These are phyloP conservation scores for Zygosaccharomyces pseudobailii DNA, from an alignment of 1,139 yeast genomes.

Conservation along the genomic window DNA sequence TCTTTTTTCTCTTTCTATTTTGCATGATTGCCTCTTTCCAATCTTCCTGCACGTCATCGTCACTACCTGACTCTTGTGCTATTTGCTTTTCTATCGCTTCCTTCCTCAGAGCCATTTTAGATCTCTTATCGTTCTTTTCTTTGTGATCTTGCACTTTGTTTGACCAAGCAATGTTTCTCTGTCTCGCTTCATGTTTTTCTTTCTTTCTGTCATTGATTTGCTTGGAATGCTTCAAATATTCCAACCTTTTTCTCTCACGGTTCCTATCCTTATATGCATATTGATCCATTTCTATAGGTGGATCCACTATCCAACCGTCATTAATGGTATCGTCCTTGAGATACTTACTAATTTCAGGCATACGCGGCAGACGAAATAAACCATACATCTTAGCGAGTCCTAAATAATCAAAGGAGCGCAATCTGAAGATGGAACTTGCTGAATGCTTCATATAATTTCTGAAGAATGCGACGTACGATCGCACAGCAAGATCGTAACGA, in stretches of 20 bases:
- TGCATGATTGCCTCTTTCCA: constrained; percentile 82
- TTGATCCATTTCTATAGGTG: constrained; percentile 56
- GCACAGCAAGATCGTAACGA: constrained; percentile 73
- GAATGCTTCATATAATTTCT: constrained; percentile 83
- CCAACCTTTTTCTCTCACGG: constrained; percentile 60
- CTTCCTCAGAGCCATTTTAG: constrained; percentile 57
- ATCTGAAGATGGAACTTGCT: constrained; percentile 85
- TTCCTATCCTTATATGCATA: constrained; percentile 60
- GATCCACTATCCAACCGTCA: constrained; percentile 66
- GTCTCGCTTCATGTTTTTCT: constrained; percentile 45
- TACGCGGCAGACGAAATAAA: constrained; percentile 75
- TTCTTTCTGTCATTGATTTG: constrained; percentile 42
- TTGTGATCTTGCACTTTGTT: constrained; percentile 61
- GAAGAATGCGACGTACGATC: constrained; percentile 78
- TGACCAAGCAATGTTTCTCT: constrained; percentile 77
- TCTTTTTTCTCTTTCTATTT: constrained; percentile 52
- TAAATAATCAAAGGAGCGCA: constrained; percentile 63
- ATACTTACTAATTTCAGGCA: constrained; percentile 77
- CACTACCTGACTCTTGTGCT: constrained; percentile 42
- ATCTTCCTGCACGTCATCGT: constrained; percentile 58
- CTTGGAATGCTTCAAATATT: constrained; percentile 47
- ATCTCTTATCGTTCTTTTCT: constrained; percentile 56
- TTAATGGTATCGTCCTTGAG: constrained; percentile 37
- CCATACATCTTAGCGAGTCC: constrained; percentile 77
- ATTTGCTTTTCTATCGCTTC: constrained; percentile 58